Conservation (phyloP, 495 filamentous ascomycete species). For the Glarea lozoyensis region DNA sequence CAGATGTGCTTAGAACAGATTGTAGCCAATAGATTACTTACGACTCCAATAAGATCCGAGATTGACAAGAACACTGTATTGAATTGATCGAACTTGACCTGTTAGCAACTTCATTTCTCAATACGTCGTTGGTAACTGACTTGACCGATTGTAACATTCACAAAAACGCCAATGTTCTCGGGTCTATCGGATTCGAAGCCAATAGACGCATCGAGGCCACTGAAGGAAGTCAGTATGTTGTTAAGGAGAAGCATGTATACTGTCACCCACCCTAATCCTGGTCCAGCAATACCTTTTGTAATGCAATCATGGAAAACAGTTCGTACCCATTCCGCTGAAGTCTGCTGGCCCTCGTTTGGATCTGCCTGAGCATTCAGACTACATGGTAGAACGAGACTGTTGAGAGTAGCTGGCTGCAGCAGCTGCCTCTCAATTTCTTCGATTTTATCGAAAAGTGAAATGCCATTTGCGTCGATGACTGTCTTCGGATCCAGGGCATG, state of each 20-base stretch:
- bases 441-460: slow-evolving; percentile 11
- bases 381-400: slow-evolving; percentile 8
- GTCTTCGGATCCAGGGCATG: too few species aligned
- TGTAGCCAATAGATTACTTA: not conserved
- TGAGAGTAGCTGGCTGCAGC: slow-evolving; percentile 7
- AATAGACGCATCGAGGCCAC: slow-evolving; percentile 28
- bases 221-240: slow-evolving; percentile 1
- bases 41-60: slow-evolving; percentile 28
- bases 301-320: slow-evolving; percentile 33
- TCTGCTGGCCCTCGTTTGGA: slow-evolving; percentile 11
- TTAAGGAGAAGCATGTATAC: not conserved
- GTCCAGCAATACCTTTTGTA: slow-evolving; percentile 18
- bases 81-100: slow-evolving; percentile 23
- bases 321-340: slow-evolving; percentile 36
- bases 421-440: slow-evolving; percentile 9
- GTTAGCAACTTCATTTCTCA: not conserved
- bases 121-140: not conserved
- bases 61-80: slow-evolving; percentile 23
- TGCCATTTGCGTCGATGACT: slow-evolving; percentile 14
- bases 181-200: slow-evolving; percentile 23
- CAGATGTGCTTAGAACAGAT: not conserved
- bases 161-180: slow-evolving; percentile 29
- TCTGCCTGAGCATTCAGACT: slow-evolving; percentile 3
- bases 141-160: slow-evolving; percentile 27
- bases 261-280: slow-evolving; percentile 18